A percentile compares a stretch with the other conserved stretches of the same genome.
These are phyloP conservation scores for Saccharomyces hybrid DNA, from an alignment of 1,139 yeast genomes.

Conservation along the genomic window DNA sequence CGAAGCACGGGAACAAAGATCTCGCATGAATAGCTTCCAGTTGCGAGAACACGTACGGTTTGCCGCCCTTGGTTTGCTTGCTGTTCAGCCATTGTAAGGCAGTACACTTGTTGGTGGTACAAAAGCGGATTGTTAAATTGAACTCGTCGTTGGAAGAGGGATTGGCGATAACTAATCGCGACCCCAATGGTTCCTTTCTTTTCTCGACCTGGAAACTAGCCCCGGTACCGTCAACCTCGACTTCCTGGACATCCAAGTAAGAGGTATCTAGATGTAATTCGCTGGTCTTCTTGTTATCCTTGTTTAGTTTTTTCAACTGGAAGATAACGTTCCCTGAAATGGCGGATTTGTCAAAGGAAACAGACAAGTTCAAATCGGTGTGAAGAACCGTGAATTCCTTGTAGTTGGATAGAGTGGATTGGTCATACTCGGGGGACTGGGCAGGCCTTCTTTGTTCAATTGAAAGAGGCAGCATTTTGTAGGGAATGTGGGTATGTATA, in stretches of 20 bases:
- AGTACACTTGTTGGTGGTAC: conserved; percentile 69
- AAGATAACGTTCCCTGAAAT: conserved; percentile 53
- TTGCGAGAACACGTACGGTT: conserved; percentile 77
- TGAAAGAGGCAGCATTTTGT: conserved; percentile 16
- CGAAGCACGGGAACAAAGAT: conserved; percentile 83
- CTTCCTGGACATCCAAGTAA: conserved; percentile 44
- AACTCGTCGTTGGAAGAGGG: conserved; percentile 20
- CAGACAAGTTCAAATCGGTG: conserved; percentile 47
- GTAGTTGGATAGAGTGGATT: conserved; percentile 73
- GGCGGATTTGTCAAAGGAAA: conserved; percentile 48
- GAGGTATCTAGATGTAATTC: conserved; percentile 62
- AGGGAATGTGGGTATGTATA: neutral
- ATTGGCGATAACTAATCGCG: conserved; percentile 43
- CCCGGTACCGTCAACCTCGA: conserved; percentile 36
- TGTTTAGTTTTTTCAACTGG: conserved; percentile 32
- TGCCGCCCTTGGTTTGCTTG: conserved; percentile 76
- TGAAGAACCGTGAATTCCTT: conserved; percentile 41
- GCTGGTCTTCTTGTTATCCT: conserved; percentile 16
- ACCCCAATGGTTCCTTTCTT: conserved; percentile 60
- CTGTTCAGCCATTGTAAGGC: conserved; percentile 81
- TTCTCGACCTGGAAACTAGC: conserved; percentile 37
- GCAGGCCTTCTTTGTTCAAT: conserved; percentile 34
- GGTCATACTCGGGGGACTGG: conserved; percentile 55
- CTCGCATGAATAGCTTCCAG: conserved; percentile 90
- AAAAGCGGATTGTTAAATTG: conserved; percentile 43